These are phyloP conservation scores for Zangia roseola DNA, from an alignment of 768 basidiomycete species.

Conservation along the genomic window DNA sequence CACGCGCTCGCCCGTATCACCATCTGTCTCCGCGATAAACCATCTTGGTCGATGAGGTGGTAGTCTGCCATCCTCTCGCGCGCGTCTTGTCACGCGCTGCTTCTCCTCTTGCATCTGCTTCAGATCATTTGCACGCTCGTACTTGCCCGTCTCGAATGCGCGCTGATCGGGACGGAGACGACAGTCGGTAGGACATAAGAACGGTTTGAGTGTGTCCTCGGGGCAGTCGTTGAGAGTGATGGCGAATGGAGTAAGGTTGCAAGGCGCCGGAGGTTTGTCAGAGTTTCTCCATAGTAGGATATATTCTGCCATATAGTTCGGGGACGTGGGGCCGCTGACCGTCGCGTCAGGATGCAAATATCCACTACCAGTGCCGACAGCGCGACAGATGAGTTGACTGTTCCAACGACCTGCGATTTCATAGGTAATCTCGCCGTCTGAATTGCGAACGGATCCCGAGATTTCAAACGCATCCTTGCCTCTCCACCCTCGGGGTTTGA, in stretches of 20 bases:
- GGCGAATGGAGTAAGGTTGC: conserved; percentile 94
- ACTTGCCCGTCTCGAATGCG: conserved; percentile 88
- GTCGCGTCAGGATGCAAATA: conserved; percentile 71
- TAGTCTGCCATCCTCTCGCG: conserved; percentile 70
- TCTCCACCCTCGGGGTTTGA: conserved; percentile 95
- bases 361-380: conserved; percentile 57
- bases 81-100: conserved; percentile 67
- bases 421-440: conserved; percentile 63
- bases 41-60: conserved; percentile 81
- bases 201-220: conserved; percentile 60
- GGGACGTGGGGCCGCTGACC: conserved; percentile 44
- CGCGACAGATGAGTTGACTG: conserved; percentile 86
- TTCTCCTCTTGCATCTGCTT: conserved; percentile 82
- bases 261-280: conserved; percentile 77
- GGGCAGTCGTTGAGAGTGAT: conserved; percentile 91
- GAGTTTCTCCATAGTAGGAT: conserved; percentile 93
- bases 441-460: conserved; percentile 76
- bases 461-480: conserved; percentile 92
- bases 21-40: conserved; percentile 81
- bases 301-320: conserved; percentile 60
- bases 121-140: conserved; percentile 78
- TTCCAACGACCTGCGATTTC: conserved; percentile 97
- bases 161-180: conserved; percentile 90
- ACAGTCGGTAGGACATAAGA: conserved; percentile 88
- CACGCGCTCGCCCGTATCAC: conserved; percentile 85